Conservation (phyloP, 2,329 filamentous ascomycete genomes). For the Coniella lustricola region DNA sequence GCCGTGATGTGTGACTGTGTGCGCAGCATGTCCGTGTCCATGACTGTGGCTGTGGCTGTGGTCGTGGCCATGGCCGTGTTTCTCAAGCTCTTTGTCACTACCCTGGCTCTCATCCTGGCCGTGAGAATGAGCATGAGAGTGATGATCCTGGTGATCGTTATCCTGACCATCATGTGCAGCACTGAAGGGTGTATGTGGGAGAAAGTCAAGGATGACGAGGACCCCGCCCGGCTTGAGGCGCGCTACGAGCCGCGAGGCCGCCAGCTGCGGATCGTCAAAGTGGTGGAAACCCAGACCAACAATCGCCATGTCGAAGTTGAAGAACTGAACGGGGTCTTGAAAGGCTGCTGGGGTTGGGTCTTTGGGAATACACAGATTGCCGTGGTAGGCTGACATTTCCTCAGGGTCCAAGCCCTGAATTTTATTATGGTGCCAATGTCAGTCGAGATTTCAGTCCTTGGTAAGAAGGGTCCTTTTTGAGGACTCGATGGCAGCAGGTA, state of each 20-base stretch:
- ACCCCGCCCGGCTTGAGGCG: slow-evolving; percentile 60
- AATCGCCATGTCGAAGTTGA: slow-evolving; percentile 60
- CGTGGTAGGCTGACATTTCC: slow-evolving; percentile 50
- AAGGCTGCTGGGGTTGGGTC: slow-evolving; percentile 48
- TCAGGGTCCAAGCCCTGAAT: slow-evolving; percentile 41
- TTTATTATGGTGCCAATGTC: background rate
- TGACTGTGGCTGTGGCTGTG: background rate
- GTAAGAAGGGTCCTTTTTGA: too few relatives aligned
- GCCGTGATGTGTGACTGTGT: slow-evolving; percentile 58
- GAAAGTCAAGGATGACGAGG: slow-evolving; percentile 61
- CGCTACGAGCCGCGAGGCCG: slow-evolving; percentile 50
- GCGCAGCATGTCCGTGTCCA: slow-evolving; percentile 18
- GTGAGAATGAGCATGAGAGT: background rate
- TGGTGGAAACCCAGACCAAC: slow-evolving; percentile 57
- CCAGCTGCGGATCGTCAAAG: slow-evolving; percentile 56
- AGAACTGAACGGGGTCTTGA: slow-evolving; percentile 49
- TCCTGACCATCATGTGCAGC: background rate
- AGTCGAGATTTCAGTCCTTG: too few relatives aligned
- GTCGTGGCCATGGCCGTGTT: background rate
- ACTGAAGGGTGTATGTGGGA: slow-evolving; percentile 38
- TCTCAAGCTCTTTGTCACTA: background rate
- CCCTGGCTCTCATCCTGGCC: background rate
- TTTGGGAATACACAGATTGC: slow-evolving; percentile 45
- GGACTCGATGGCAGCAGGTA: too few relatives aligned
- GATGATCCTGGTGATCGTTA: background rate